Conservation (phyloP, 257 asterid species). For the Solanum corneliomulleri region DNA sequence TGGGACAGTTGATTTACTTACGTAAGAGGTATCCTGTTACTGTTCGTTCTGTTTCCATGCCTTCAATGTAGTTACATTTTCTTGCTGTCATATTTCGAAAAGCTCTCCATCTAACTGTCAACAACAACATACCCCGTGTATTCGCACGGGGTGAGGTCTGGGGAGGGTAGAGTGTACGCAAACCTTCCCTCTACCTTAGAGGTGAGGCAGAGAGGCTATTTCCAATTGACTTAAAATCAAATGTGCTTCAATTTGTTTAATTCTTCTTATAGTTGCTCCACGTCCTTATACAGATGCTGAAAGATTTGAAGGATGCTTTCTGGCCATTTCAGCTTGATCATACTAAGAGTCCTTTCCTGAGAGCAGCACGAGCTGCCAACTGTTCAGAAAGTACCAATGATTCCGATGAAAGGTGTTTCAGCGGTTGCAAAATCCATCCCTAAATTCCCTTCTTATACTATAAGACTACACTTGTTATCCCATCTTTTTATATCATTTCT, state of each 20-base stretch:
- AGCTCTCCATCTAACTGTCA: background rate
- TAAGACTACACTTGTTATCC: background rate
- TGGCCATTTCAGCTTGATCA: conserved; percentile 79
- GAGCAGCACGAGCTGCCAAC: conserved; percentile 83
- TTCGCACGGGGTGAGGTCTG: background rate
- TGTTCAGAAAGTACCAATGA: conserved; percentile 28
- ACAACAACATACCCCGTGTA: background rate
- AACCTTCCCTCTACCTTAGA: background rate
- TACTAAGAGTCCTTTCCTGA: conserved; percentile 50
- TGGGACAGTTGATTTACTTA: background rate
- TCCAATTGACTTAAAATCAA: background rate
- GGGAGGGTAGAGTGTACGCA: background rate
- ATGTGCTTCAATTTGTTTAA: background rate
- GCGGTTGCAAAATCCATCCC: background rate
- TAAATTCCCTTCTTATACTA: background rate
- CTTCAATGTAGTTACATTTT: background rate
- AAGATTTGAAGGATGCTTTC: conserved; percentile 64
- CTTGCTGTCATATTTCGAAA: background rate
- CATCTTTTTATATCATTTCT: background rate
- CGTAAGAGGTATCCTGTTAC: background rate
- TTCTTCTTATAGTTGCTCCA: background rate
- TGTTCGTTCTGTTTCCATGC: background rate
- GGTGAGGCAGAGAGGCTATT: background rate
- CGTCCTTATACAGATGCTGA: conserved; percentile 38
- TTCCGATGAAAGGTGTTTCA: conserved; percentile 35